Evolutionary conservation across 106 monocot species (phyloP).

Genomic region (Acorus calamus): DNA sequence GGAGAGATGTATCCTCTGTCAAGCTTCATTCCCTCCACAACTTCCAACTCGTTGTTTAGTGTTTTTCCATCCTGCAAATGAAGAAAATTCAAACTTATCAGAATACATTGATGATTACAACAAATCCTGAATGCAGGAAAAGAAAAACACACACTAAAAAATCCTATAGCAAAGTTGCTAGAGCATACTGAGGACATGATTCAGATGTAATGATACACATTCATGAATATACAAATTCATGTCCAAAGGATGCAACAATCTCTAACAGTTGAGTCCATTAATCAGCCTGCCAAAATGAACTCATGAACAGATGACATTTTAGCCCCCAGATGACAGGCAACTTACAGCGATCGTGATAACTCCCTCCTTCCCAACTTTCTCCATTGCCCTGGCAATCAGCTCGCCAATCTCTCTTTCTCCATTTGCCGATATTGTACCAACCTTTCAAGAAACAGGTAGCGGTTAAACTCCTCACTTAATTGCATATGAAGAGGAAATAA

Average conservation of each 20-base stretch:
- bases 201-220: too few relatives aligned
- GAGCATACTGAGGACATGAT: too few relatives aligned
- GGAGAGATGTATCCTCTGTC: constrained; percentile 97
- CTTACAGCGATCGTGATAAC: constrained; percentile 25
- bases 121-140: not conserved
- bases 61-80: constrained; percentile 78
- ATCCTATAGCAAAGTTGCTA: not conserved
- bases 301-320: too few relatives aligned
- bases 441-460: constrained; percentile 1
- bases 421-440: constrained; percentile 30
- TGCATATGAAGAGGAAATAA: too few relatives aligned
- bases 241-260: too few relatives aligned
- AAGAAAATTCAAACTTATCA: not conserved
- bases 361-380: constrained; percentile 29
- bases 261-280: too few relatives aligned
- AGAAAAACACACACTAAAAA: not conserved
- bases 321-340: not conserved
- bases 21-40: constrained; percentile 98
- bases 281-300: too few relatives aligned
- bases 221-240: too few relatives aligned
- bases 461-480: too few relatives aligned
- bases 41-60: constrained; percentile 88
- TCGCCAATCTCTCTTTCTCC: constrained; percentile 31
- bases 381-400: constrained; percentile 28
- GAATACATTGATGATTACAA: not conserved